Base-by-base conservation (phyloP, 2,329 filamentous ascomycete genomes). In the Diaporthe sp. region DNA sequence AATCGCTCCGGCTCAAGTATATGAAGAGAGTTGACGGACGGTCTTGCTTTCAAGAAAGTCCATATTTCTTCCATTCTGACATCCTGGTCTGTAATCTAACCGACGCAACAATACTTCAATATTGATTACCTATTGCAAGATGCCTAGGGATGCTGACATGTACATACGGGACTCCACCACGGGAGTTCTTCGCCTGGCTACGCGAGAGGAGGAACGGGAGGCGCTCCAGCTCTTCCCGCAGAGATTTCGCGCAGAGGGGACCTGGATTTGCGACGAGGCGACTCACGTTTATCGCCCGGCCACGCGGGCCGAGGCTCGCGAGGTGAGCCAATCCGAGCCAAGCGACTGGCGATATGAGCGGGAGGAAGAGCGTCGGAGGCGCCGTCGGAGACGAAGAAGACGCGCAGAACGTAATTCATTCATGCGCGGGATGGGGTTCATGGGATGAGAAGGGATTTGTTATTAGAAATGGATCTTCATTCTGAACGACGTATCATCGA, bases 141-240 rank as follows among this genome's bases (percentile, higher is more conserved):
- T 72, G 70, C 42, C 57, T 25, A 17, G 45, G 30, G 28, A 19
- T 12, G 45, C 3, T 22, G 35, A 72, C 10, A 72, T 72, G 70
- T 72, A 42, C 17, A 17, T 72, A 13, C 38, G 7, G 22, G 70
- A 72, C 28, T 6, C 45, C 9, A 60, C 33, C 19, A 64, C 70
- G 10, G 58, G 58, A 2, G 25, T 54, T 2, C 60, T 54, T 19
- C 57, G 70, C 22, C 45, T 72, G 22, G 70, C 70, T 17, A 72
- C 70, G 17, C 45, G 57, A 17, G 9, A 33, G 6, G 70, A 72
- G 57, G 57, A 40, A 55, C 19, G 40, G 3, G 38, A 33, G 10
- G 40, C 28, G 0, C 58, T 72, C 12, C n/a, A 12, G 22, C 7
- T 25, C 6, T 35, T 72, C 17, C 70, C 70, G 17, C 42, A 61